Conservation (phyloP, 2,329 filamentous ascomycete species). For the Hypoxylon sp. region DNA sequence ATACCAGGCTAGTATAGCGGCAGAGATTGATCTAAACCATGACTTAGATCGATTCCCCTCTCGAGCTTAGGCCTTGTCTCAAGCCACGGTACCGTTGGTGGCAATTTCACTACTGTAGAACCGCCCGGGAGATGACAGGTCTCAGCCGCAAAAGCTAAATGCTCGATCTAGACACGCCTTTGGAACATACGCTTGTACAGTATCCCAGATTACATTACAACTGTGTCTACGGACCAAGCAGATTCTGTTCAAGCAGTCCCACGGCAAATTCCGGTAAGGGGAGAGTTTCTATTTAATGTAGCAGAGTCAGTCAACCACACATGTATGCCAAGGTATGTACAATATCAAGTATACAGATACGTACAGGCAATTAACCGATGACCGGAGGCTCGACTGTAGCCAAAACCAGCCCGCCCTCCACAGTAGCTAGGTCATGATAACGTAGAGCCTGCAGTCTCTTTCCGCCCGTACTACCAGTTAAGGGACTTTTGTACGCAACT, state of each 20-base stretch:
- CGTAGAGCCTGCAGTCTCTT: background rate
- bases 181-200: background rate
- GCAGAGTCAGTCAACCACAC: conserved; percentile 1
- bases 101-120: conserved; percentile 7
- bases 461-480: conserved; percentile 40
- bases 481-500: conserved; percentile 78
- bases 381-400: background rate
- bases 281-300: conserved; percentile 22
- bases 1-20: conserved; percentile 6
- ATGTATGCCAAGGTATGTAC: conserved; percentile 23
- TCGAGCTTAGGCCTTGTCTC: conserved; percentile 1
- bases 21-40: conserved; percentile 28
- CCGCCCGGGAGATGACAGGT: conserved; percentile 13
- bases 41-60: conserved; percentile 18
- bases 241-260: no score
- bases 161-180: conserved; percentile 8
- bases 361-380: conserved; percentile 5
- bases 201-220: background rate
- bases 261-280: background rate
- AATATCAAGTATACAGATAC: background rate
- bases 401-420: background rate
- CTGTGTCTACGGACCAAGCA: background rate
- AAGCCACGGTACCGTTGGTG: conserved; percentile 16
- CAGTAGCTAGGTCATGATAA: background rate
- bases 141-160: conserved; percentile 7